phyloP scores from a whole-genome alignment of 768 basidiomycete species.

The Tylopilus sp. region DNA sequence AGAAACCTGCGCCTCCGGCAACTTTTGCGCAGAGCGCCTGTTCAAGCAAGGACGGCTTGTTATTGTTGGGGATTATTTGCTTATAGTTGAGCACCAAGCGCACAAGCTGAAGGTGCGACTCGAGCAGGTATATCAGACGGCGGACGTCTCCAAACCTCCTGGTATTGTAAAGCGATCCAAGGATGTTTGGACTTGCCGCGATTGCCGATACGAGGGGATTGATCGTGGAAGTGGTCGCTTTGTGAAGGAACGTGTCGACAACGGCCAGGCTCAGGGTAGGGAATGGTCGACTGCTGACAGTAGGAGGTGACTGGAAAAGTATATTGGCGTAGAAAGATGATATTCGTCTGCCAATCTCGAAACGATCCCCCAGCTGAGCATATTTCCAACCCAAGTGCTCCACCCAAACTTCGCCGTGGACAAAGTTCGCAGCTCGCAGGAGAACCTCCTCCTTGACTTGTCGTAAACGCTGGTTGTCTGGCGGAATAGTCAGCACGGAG shows the following conservation, averaged over 20 bases:
- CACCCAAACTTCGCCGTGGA: slow-evolving; percentile 87
- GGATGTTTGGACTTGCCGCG: slow-evolving; percentile 54
- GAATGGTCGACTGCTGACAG: slow-evolving; percentile 55
- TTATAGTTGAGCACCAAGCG: slow-evolving; percentile 66
- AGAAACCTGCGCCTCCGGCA: slow-evolving; percentile 43
- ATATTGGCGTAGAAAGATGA: slow-evolving; percentile 65
- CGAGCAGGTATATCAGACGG: slow-evolving; percentile 64
- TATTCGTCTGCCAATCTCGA: slow-evolving; percentile 73
- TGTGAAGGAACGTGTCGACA: slow-evolving; percentile 67
- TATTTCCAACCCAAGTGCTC: slow-evolving; percentile 88
- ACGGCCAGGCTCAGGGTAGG: slow-evolving; percentile 58
- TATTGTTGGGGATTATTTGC: slow-evolving; percentile 39
- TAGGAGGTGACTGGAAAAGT: slow-evolving; percentile 57
- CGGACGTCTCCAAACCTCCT: slow-evolving; percentile 69
- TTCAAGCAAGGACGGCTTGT: slow-evolving; percentile 67
- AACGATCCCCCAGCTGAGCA: slow-evolving; percentile 72
- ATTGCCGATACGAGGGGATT: slow-evolving; percentile 75
- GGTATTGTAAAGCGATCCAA: slow-evolving; percentile 56
- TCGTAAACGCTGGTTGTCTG: slow-evolving; percentile 57
- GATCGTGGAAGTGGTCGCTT: slow-evolving; percentile 76
- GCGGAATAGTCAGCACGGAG: slow-evolving; percentile 44
- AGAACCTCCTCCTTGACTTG: slow-evolving; percentile 84
- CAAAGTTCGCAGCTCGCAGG: slow-evolving; percentile 68
- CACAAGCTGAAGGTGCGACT: slow-evolving; percentile 59
- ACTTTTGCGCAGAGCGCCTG: slow-evolving; percentile 68